phyloP scores from a whole-genome alignment of 768 basidiomycete species.

The Tephrocybe sp. region DNA sequence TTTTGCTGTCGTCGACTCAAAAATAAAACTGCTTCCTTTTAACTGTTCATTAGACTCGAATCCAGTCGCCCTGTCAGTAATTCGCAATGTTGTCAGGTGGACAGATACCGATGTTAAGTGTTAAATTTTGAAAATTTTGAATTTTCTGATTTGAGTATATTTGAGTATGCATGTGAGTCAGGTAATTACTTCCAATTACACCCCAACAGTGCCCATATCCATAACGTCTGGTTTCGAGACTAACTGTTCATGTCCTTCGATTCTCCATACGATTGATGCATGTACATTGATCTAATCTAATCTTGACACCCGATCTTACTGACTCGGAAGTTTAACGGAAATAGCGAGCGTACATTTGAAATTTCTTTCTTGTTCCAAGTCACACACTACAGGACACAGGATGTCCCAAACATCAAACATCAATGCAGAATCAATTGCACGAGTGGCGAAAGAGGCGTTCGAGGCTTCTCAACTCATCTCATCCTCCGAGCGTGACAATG shows the following conservation, averaged over 20 bases:
- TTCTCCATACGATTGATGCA: too few species aligned
- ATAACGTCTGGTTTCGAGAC: too few species aligned
- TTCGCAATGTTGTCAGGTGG: too few species aligned
- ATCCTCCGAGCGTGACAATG: slow-evolving; percentile 63
- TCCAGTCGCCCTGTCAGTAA: too few species aligned
- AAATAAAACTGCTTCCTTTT: slow-evolving; percentile 23
- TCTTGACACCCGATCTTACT: slow-evolving; percentile 3
- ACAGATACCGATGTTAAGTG: too few species aligned
- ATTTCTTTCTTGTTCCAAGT: background rate
- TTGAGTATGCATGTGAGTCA: too few species aligned
- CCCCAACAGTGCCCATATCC: too few species aligned
- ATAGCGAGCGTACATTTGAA: background rate
- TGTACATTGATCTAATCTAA: slow-evolving; percentile 8
- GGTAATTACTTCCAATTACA: too few species aligned
- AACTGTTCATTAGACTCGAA: too few species aligned
- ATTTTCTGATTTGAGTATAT: too few species aligned
- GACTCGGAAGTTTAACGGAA: slow-evolving; percentile 12
- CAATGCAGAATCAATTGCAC: slow-evolving; percentile 64
- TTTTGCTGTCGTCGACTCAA: slow-evolving; percentile 15
- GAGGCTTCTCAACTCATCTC: slow-evolving; percentile 83
- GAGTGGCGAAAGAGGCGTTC: slow-evolving; percentile 80
- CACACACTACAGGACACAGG: background rate
- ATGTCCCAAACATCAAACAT: slow-evolving; percentile 21
- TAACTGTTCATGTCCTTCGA: too few species aligned
- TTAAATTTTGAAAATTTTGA: too few species aligned